Conservation (phyloP, 495 filamentous ascomycete genomes). For the Xylaria longipes region DNA sequence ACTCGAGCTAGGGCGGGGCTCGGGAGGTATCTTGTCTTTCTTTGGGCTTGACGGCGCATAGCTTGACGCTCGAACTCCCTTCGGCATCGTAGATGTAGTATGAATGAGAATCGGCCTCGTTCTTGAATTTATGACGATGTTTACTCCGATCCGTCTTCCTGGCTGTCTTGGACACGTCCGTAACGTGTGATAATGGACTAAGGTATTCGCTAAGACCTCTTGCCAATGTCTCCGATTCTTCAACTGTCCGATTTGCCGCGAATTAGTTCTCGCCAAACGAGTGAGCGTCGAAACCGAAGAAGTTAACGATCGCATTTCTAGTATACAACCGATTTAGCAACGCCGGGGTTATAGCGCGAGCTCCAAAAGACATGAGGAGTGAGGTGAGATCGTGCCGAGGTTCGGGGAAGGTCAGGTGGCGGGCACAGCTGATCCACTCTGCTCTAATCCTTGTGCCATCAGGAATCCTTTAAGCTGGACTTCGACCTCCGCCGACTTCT, state of each 20-base stretch:
- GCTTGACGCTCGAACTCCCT: slow-evolving; percentile 9
- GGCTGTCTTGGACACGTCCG: not conserved
- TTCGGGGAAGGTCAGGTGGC: slow-evolving; percentile 1
- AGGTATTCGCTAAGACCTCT: not conserved
- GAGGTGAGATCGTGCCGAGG: slow-evolving; percentile 19
- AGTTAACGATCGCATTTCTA: slow-evolving; percentile 10
- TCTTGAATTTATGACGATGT: not conserved
- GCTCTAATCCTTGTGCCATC: not conserved
- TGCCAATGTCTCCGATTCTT: not conserved
- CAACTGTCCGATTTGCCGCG: not conserved
- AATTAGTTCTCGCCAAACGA: not conserved
- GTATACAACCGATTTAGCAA: not conserved
- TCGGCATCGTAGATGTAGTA: slow-evolving; percentile 1
- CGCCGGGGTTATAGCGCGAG: slow-evolving; percentile 14
- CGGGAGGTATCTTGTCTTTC: slow-evolving; percentile 22
- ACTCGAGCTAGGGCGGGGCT: slow-evolving; percentile 53
- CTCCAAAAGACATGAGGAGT: slow-evolving; percentile 22
- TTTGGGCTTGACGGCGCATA: not conserved
- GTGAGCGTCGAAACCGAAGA: not conserved
- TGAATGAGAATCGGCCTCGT: not conserved
- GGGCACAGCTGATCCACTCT: slow-evolving; percentile 8
- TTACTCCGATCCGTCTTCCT: not conserved
- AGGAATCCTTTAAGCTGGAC: not conserved
- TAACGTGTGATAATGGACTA: not conserved
- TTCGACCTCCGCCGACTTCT: not conserved